phyloP scores from a whole-genome alignment of 73 alveolate genomes.

The Stentor coeruleus region DNA sequence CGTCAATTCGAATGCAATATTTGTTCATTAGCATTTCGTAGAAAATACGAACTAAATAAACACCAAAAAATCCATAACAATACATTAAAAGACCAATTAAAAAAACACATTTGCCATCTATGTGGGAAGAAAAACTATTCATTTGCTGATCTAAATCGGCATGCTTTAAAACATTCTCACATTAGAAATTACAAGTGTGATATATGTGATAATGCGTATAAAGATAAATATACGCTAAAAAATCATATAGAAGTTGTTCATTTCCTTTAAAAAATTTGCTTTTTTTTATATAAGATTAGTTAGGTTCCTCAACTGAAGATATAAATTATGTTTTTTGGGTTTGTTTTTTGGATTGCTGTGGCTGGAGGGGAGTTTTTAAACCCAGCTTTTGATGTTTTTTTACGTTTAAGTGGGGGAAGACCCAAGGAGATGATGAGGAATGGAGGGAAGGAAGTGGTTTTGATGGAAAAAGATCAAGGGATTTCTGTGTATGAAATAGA shows the following conservation, averaged over 20 bases:
- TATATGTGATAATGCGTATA: background rate
- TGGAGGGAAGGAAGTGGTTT: too few relatives aligned
- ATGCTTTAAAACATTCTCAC: background rate
- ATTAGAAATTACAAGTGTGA: background rate
- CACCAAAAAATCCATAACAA: conserved; percentile 1
- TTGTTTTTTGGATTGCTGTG: too few relatives aligned
- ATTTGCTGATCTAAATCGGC: background rate
- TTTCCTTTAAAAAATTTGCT: background rate
- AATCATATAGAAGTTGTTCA: background rate
- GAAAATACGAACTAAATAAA: conserved; percentile 19
- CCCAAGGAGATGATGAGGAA: too few relatives aligned
- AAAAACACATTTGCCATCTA: background rate
- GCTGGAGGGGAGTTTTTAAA: too few relatives aligned
- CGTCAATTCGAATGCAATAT: background rate
- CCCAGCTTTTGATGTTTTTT: too few relatives aligned
- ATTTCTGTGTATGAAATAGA: too few relatives aligned
- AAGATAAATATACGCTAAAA: conserved; percentile 14
- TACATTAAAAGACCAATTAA: background rate
- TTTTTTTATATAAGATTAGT: too few relatives aligned
- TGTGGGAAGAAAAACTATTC: conserved; percentile 27
- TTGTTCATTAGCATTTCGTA: background rate
- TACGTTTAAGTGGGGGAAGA: too few relatives aligned
- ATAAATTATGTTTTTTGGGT: too few relatives aligned
- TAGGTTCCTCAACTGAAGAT: too few relatives aligned
- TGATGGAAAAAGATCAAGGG: too few relatives aligned